Base-by-base conservation (phyloP, 2,329 filamentous ascomycete species). In the Cercospora beticola region DNA sequence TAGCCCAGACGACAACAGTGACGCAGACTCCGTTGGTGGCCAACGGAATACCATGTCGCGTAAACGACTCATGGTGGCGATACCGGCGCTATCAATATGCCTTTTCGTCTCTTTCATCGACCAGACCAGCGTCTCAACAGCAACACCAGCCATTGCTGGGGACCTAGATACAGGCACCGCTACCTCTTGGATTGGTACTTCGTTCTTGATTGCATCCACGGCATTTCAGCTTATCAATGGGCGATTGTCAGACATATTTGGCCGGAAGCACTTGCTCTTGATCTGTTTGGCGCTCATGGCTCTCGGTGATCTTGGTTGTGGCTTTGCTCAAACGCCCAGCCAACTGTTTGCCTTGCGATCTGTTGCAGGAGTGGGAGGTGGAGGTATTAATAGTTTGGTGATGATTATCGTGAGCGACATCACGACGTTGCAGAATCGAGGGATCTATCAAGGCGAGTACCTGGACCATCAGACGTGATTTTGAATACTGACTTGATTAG, bases 171-270 rank as follows among this genome's bases (percentile, higher is more conserved):
- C 80, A 1, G 78, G 79, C 7, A 62, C 65, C n/a, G 84, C 84
- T 0, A 88, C 89, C 49, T 82, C 84, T 0, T 87, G 85, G 85
- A 84, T 84, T 0, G 85, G 84, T 6, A 86, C 84, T 0, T 83
- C 84, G 6, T 82, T 82, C 2, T 76, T 88, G 56, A 84, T 88
- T 59, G 85, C 85, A 28, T 86, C 86, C 66, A 89, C 88, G 0
- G 85, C 86, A 43, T 90, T 90, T 71, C 88, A 88, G 70, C 86
- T 89, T 69, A 81, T 90, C 0, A 89, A 89, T 74, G 88, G 88
- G n/a, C 83, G 76, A 23, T 60, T 78, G 9, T 74, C 70, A n/a
- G 76, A 78, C 62, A 70, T 78, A 1, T 78, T 78, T 61, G 76
- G 76, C 9, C 83, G 88, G 23, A 90, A 90, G 76, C 81, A 83